phyloP scores from a whole-genome alignment of 768 basidiomycete species.

The Coprinopsis cinerea region DNA sequence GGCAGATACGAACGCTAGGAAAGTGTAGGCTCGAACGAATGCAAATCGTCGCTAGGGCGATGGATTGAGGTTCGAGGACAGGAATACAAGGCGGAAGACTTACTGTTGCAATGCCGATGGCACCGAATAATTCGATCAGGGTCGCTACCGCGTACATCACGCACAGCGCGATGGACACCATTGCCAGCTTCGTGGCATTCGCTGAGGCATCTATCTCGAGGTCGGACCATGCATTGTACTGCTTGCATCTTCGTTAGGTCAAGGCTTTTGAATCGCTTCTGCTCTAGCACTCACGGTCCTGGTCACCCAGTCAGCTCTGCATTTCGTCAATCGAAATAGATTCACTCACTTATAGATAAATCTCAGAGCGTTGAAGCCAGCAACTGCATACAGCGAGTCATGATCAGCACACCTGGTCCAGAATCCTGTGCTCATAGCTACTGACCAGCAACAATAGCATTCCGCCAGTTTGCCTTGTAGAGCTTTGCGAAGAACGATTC shows the following conservation, averaged over 20 bases:
- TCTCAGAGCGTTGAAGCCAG: slow-evolving; percentile 33
- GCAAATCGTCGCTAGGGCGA: slow-evolving; percentile 22
- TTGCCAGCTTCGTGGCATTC: slow-evolving; percentile 17
- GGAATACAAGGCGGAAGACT: slow-evolving; percentile 3
- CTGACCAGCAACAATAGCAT: slow-evolving; percentile 33
- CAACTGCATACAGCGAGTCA: slow-evolving; percentile 26
- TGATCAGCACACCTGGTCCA: slow-evolving; percentile 1
- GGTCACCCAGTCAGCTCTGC: slow-evolving; percentile 1
- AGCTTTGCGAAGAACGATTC: slow-evolving; percentile 28
- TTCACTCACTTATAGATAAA: slow-evolving; percentile 31
- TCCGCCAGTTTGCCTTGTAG: slow-evolving; percentile 37
- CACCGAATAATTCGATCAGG: slow-evolving; percentile 26
- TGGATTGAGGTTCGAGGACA: no score
- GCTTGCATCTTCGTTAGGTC: slow-evolving; percentile 27
- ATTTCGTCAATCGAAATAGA: not conserved
- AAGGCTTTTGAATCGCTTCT: not conserved
- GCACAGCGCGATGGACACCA: slow-evolving; percentile 33
- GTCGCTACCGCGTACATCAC: slow-evolving; percentile 29
- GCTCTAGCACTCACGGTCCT: not conserved
- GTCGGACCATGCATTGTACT: no score
- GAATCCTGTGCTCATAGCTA: not conserved
- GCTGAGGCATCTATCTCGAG: slow-evolving; percentile 27
- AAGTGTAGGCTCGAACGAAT: slow-evolving; percentile 23
- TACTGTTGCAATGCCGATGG: slow-evolving; percentile 25
- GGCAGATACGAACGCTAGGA: slow-evolving; percentile 30